Evolutionary conservation across 169 alveolate genomes (phyloP).

Genomic region (Hammondia hammondi): DNA sequence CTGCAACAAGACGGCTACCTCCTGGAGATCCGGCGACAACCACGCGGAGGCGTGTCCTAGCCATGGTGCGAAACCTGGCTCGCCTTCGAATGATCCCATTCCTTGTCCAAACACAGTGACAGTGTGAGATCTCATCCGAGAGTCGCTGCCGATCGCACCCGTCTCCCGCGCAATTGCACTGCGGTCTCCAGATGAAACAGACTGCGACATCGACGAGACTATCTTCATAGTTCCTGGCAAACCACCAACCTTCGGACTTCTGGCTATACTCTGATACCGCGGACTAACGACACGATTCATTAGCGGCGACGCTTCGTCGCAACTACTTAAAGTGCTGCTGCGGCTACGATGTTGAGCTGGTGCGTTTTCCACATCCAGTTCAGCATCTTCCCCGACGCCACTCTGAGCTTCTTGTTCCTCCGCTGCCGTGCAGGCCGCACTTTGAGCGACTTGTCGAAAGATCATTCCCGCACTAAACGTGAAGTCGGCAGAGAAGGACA

Average conservation of each 20-base stretch:
- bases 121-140: background rate
- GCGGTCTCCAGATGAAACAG: background rate
- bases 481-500: background rate
- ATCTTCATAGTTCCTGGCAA: background rate
- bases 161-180: background rate
- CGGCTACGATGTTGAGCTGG: background rate
- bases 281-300: background rate
- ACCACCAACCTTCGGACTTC: background rate
- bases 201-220: too few relatives aligned
- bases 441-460: background rate
- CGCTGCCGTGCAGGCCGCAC: background rate
- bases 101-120: background rate
- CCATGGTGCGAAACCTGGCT: background rate
- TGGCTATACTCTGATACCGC: background rate
- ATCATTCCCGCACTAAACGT: background rate
- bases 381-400: background rate
- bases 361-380: background rate
- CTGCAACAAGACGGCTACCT: constrained; percentile 7
- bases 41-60: background rate
- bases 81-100: background rate
- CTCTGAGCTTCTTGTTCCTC: background rate
- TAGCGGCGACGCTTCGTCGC: background rate
- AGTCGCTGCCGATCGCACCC: background rate
- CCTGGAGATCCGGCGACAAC: constrained; percentile 11
- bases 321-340: background rate